These are phyloP conservation scores for Aureobasidium sp. DNA, from an alignment of 2,329 filamentous ascomycete genomes.

Conservation along the genomic window DNA sequence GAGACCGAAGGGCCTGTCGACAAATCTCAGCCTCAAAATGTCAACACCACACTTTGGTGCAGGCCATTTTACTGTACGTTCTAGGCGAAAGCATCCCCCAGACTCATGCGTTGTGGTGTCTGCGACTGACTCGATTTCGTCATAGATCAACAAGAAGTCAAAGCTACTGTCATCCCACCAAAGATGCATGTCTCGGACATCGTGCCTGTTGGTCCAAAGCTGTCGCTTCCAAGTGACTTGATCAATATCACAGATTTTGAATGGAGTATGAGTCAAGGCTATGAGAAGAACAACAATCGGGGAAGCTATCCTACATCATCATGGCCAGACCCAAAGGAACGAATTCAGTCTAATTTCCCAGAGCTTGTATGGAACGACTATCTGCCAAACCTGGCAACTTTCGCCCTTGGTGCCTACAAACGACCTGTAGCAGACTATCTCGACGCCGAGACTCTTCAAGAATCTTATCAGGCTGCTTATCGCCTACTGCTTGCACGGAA, in stretches of 20 bases:
- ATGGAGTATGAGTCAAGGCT: conserved; percentile 23
- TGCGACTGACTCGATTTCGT: neutral
- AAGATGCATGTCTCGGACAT: conserved; percentile 17
- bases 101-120: neutral
- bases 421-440: conserved; percentile 25
- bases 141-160: conserved; percentile 32
- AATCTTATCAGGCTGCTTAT: conserved; percentile 34
- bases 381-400: conserved; percentile 28
- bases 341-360: neutral
- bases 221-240: conserved; percentile 17
- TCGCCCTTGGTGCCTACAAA: conserved; percentile 27
- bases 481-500: conserved; percentile 33
- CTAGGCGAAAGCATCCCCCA: neutral
- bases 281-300: conserved; percentile 10
- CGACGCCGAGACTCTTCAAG: conserved; percentile 24
- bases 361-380: conserved; percentile 8
- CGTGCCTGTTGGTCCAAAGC: conserved; percentile 18
- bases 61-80: conserved; percentile 32
- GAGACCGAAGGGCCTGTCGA: neutral
- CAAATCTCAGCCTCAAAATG: neutral
- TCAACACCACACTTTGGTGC: conserved; percentile 35
- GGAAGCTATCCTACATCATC: conserved; percentile 16
- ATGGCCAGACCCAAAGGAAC: conserved; percentile 17
- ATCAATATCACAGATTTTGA: conserved; percentile 36
- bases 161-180: conserved; percentile 30